These are phyloP conservation scores for Lachancea kluyveri DNA, from an alignment of 805 yeast species.

Conservation along the genomic window DNA sequence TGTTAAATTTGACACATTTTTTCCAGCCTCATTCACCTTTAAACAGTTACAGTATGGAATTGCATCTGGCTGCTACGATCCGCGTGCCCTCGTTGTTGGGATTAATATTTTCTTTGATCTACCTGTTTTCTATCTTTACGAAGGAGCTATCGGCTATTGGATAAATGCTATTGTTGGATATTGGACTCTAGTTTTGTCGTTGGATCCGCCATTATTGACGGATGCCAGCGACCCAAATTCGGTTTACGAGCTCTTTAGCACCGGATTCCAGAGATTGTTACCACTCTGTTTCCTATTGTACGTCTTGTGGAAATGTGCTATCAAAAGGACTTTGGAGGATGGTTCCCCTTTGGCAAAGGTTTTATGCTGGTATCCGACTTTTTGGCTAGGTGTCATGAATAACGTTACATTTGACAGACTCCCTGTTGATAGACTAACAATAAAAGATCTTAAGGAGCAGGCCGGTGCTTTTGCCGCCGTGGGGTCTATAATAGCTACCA, in stretches of 20 bases:
- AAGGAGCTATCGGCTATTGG: slow-evolving; percentile 53
- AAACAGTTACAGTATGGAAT: slow-evolving; percentile 34
- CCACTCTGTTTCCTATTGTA: slow-evolving; percentile 70
- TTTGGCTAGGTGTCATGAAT: slow-evolving; percentile 81
- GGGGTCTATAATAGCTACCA: slow-evolving; percentile 38
- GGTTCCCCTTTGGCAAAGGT: slow-evolving; percentile 37
- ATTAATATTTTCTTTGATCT: slow-evolving; percentile 58
- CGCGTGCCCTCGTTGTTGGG: slow-evolving; percentile 49
- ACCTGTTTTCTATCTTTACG: slow-evolving; percentile 49
- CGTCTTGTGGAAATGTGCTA: slow-evolving; percentile 58
- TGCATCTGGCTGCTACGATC: slow-evolving; percentile 57
- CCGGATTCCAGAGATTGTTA: slow-evolving; percentile 66
- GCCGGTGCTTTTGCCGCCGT: slow-evolving; percentile 74
- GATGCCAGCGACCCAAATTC: slow-evolving; percentile 46
- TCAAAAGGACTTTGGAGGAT: slow-evolving; percentile 42
- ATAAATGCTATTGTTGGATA: slow-evolving; percentile 57
- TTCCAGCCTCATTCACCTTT: slow-evolving; percentile 68
- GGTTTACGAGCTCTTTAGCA: slow-evolving; percentile 57
- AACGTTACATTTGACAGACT: slow-evolving; percentile 83
- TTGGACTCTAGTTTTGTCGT: slow-evolving; percentile 71
- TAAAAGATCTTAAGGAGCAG: slow-evolving; percentile 62
- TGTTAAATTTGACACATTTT: slow-evolving; percentile 60
- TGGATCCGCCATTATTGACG: slow-evolving; percentile 71
- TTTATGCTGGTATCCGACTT: slow-evolving; percentile 63
- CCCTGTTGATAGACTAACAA: slow-evolving; percentile 80